Evolutionary conservation across 805 yeast species (phyloP), one percentile per base, ranked within the genome.

Genomic region (Ogataea nakhonphanomensis): DNA sequence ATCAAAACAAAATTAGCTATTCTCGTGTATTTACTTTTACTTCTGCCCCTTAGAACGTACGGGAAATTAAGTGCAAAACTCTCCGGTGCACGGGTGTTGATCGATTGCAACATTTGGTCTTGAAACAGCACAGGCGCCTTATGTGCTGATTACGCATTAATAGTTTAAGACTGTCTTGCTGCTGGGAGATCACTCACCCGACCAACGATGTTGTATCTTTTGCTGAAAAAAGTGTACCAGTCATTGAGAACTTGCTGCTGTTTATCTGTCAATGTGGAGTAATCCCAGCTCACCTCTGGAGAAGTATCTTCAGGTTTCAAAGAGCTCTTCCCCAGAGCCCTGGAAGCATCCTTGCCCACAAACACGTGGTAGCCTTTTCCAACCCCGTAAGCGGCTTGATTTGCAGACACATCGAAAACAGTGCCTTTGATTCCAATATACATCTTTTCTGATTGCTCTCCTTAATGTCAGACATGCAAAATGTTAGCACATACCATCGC

Each of bases 381-480:
- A 3, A 82, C 81, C 0, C 95, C 96, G 57, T 87, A 87, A 28
- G 80, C 81, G 11, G 73, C 76, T 9, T 59, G 51, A 54, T 86
- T 87, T 33, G 66, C 57, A 0, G 85, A 73, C 8, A 88, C 96
- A 54, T 87, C 96, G 58, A 85, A 88, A 8, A 88, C 77, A 2
- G 70, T 70, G 14, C 95, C 93, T 45, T 80, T 79, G 51, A 87
- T 80, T 7, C 79, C 93, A 13, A 87, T 83, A 60, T 79, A 87
- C 48, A 84, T 72, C 43, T 72, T 62, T 7, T 69, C 64, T 12
- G 57, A 46, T 37, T 65, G 56, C 8, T 62, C 64, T 5, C 78
- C 78, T 66, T 25, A 42, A 9, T 3, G 33, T 30, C 20, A 30
- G 33, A 8, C 9, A 30, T 15, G 26, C 35, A 28, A 39, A 36